Evolutionary conservation across 1,284 basidiomycete genomes (phyloP).

Genomic region (Cutaneotrichosporon curvatum): DNA sequence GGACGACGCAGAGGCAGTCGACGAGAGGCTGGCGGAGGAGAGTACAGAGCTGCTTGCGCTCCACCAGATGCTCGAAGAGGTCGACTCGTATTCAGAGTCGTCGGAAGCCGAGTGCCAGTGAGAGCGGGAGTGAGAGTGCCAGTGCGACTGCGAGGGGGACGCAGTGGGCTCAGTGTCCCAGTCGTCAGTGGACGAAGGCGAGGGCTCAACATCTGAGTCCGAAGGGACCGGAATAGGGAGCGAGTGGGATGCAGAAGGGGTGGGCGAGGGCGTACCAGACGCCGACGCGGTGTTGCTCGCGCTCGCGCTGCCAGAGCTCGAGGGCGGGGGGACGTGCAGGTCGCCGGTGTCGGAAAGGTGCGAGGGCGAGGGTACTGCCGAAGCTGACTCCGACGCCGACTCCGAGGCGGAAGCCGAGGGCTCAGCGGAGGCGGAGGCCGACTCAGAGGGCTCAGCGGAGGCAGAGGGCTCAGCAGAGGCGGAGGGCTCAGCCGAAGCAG

Average conservation of each 20-base stretch:
- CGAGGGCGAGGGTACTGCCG: slow-evolving; percentile 11
- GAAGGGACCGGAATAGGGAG: too few relatives aligned
- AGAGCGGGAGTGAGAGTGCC: not conserved
- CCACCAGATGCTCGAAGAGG: not conserved
- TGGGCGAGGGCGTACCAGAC: slow-evolving; percentile 1
- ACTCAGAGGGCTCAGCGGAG: not conserved
- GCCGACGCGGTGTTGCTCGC: not conserved
- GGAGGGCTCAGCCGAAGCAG: not conserved
- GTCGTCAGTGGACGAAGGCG: slow-evolving; percentile 3
- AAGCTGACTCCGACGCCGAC: slow-evolving; percentile 6
- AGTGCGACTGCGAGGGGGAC: not conserved
- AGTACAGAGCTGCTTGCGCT: too few relatives aligned
- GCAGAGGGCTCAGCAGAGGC: not conserved
- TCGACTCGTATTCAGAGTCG: slow-evolving; percentile 6
- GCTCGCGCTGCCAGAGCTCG: slow-evolving; percentile 2
- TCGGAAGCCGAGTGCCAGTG: slow-evolving; percentile 4
- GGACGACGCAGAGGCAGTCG: slow-evolving; percentile 30
- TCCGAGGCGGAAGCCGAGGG: slow-evolving; percentile 8
- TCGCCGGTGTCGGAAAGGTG: slow-evolving; percentile 1
- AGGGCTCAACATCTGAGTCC: too few relatives aligned
- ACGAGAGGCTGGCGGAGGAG: slow-evolving; percentile 5
- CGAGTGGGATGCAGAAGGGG: not conserved
- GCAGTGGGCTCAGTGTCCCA: not conserved
- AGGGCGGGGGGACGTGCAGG: slow-evolving; percentile 3
- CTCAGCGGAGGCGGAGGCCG: slow-evolving; percentile 1